Base-by-base conservation (phyloP, 371 early-diverging fungal genomes). In the Apophysomyces sp. region DNA sequence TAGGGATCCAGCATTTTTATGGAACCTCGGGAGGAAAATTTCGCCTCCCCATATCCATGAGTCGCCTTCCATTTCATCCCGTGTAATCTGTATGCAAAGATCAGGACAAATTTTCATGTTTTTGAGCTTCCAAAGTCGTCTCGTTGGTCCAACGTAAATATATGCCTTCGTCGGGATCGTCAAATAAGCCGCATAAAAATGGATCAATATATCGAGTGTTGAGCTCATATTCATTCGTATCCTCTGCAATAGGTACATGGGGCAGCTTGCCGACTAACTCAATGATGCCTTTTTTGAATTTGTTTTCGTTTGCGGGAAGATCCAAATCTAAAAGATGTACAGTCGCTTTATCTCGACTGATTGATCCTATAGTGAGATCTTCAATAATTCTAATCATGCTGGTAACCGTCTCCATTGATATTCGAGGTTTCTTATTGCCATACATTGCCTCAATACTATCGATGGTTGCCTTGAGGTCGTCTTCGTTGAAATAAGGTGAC, bases 211-310 rank as follows among this genome's bases (percentile, higher is more conserved):
- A 53, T 9, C 53, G 53, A 0, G 2, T 53, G 26, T 26, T 26
- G 15, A 53, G 53, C 28, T 53, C 53, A 11, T 1, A 28, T 53
- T 53, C 34, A 2, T 66, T 62, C 37, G 18, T n/a, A 40, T 57
- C 62, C 52, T 66, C 55, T 58, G 58, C 55, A 37, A 57, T 52
- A 18, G 62, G 56, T 16, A 44, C 21, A 31, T 27, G 55, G 60
- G 65, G 69, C 16, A 69, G 56, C 37, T 69, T 64, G n/a, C 52
- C 12, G 29, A 67, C 57, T 36, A 67, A 53, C 15, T 62, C 62
- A 37, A 55, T 56, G 21, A 66, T 59, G 36, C 30, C 26, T 44
- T 62, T 62, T 41, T 34, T 52, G 39, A 62, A 66, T 62, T 66
- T 66, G 37, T 49, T 49, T 44, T 66, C 59, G 40, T 66, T 55